Conservation (phyloP, 2,329 filamentous ascomycete genomes). For the Botrytis fragariae region DNA sequence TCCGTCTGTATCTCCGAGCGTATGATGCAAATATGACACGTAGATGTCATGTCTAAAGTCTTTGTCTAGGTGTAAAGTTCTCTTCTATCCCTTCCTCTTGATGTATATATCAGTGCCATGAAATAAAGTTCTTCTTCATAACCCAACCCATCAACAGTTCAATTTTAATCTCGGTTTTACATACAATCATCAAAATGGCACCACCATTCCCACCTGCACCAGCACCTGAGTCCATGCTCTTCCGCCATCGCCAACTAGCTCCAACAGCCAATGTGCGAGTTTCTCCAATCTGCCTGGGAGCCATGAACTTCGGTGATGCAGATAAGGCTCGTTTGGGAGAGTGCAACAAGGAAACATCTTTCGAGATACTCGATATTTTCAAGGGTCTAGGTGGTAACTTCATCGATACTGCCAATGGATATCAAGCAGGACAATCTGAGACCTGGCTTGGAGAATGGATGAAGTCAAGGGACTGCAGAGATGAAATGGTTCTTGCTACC, state of each 20-base stretch:
- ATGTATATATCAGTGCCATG: not conserved
- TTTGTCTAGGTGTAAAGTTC: constrained; percentile 3
- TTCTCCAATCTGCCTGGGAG: constrained; percentile 62
- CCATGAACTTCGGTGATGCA: constrained; percentile 62
- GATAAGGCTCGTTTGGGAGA: constrained; percentile 49
- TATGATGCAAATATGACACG: not conserved
- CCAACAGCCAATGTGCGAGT: constrained; percentile 64
- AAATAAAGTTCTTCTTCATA: not conserved
- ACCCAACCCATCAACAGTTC: not conserved
- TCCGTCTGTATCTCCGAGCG: not conserved
- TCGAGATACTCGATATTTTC: constrained; percentile 54
- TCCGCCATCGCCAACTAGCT: constrained; percentile 63
- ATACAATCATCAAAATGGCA: not conserved
- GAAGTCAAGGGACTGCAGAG: constrained; percentile 47
- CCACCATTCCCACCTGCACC: constrained; percentile 27
- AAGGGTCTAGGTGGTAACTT: constrained; percentile 59
- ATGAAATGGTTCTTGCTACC: constrained; percentile 52
- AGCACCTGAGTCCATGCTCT: constrained; percentile 56
- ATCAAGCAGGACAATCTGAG: constrained; percentile 57
- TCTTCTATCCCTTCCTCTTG: not conserved
- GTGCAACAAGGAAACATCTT: constrained; percentile 56
- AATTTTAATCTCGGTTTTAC: not conserved
- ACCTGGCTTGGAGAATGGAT: constrained; percentile 59
- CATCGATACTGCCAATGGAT: constrained; percentile 59
- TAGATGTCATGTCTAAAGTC: not conserved